Evolutionary conservation across 257 asterid species (phyloP), one percentile per base, ranked within the genome.

Genomic region (Orobanche coerulescens): DNA sequence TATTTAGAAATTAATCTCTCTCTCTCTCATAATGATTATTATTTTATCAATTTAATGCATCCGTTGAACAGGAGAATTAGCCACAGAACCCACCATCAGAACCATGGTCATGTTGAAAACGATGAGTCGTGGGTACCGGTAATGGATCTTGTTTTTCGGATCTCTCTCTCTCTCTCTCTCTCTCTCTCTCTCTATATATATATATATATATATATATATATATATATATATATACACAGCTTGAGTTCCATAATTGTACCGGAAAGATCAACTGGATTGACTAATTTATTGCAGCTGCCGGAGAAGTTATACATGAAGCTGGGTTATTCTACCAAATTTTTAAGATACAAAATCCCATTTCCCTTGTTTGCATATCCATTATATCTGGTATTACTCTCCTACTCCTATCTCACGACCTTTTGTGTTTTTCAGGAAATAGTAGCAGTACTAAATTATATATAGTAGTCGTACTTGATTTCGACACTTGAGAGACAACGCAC

Each of bases 101-200:
- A 84, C 44, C 94, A 82, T 66, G 94, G 94, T 1, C 82, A 84
- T 46, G 85, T 82, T 9, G 94, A 84, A 49, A 75, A 77, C 23
- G 94, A 84, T 42, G 94, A 84, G 67, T 82, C 89, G n/a, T 84
- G 93, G 93, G 81, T 72, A 1, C 93, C 93, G 74, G 93, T 84
- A 78, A 61, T 42, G 44, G 0, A 5, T 31, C 56, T 65, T 42
- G 13, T n/a, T 22, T 2, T 46, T 31, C 48, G 2, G 39, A 54
- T 13, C 55, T 63, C 24, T n/a, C n/a, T n/a, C n/a, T n/a, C n/a
- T n/a, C n/a, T n/a, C n/a, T n/a, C n/a, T n/a, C n/a, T n/a, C n/a
- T n/a, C n/a, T n/a, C n/a, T n/a, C n/a, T n/a, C n/a, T n/a, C n/a
- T n/a, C n/a, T n/a, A n/a, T n/a, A n/a, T n/a, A n/a, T n/a, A n/a